Conservation (phyloP, 2,329 filamentous ascomycete species). For the Nakataea oryzae region DNA sequence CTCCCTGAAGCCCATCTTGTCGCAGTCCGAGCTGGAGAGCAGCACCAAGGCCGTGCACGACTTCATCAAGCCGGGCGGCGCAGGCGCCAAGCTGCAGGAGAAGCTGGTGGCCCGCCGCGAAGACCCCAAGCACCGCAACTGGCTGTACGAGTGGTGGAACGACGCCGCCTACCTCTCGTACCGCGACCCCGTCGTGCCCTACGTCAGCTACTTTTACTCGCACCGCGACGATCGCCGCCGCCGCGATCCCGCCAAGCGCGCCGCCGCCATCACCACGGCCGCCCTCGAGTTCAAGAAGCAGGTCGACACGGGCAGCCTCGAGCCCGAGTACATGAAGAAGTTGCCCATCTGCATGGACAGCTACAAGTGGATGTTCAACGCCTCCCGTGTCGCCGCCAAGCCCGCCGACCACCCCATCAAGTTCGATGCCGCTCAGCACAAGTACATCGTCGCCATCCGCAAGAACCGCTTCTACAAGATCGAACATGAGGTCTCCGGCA, state of each 20-base stretch:
- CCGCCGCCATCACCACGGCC: slow-evolving; percentile 78
- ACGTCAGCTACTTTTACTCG: slow-evolving; percentile 99
- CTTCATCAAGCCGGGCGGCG: slow-evolving; percentile 78
- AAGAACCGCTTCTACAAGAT: slow-evolving; percentile 99
- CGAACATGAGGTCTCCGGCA: slow-evolving; percentile 66
- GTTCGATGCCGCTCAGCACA: slow-evolving; percentile 58
- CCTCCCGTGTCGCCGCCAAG: slow-evolving; percentile 71
- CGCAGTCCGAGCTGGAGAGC: slow-evolving; percentile 53
- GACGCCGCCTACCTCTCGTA: slow-evolving; percentile 85
- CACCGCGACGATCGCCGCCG: slow-evolving; percentile 87
- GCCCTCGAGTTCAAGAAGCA: slow-evolving; percentile 89
- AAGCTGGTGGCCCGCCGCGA: slow-evolving; percentile 71
- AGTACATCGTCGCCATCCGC: slow-evolving; percentile 81
- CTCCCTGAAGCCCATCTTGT: slow-evolving; percentile 65
- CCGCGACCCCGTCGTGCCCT: slow-evolving; percentile 91
- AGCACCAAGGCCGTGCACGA: slow-evolving; percentile 79
- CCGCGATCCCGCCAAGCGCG: slow-evolving; percentile 82
- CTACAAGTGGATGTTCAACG: slow-evolving; percentile 99
- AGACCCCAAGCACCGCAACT: slow-evolving; percentile 78
- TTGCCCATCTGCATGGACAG: slow-evolving; percentile 96
- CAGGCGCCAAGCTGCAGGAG: slow-evolving; percentile 77
- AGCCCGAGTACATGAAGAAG: slow-evolving; percentile 98
- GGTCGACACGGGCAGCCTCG: slow-evolving; percentile 71
- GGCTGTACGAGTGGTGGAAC: slow-evolving; percentile 99
- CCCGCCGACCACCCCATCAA: slow-evolving; percentile 78